phyloP scores from a whole-genome alignment of 2,329 filamentous ascomycete species.

The Trichothecium sympodiale region DNA sequence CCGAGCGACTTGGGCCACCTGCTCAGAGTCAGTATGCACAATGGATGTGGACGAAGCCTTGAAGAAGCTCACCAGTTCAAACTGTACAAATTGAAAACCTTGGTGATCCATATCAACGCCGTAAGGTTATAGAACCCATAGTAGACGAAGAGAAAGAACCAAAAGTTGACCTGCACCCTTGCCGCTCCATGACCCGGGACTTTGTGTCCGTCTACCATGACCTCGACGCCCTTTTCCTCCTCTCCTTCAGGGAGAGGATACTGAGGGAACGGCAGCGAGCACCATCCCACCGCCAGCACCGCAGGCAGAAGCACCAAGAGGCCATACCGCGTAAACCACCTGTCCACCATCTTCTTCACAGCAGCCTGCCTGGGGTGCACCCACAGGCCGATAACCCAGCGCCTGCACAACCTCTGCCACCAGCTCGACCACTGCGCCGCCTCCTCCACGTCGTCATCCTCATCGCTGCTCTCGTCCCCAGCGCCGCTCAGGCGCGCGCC shows the following conservation, averaged over 20 bases:
- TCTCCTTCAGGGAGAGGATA: conserved; percentile 40
- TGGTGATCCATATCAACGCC: conserved; percentile 60
- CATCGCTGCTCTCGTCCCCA: conserved; percentile 18
- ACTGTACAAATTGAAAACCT: conserved; percentile 60
- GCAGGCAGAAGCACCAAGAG: conserved; percentile 52
- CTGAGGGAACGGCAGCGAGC: conserved; percentile 53
- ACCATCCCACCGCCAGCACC: conserved; percentile 51
- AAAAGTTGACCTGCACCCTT: conserved; percentile 55
- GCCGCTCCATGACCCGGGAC: conserved; percentile 52
- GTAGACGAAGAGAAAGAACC: conserved; percentile 61
- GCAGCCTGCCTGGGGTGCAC: conserved; percentile 47
- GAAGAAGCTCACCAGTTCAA: conserved; percentile 46
- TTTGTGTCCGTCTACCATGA: conserved; percentile 23
- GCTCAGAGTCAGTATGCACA: conserved; percentile 1
- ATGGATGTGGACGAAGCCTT: conserved; percentile 5
- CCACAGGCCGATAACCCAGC: conserved; percentile 41
- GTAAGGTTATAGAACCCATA: conserved; percentile 60
- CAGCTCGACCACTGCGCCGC: conserved; percentile 8
- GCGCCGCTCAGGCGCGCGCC: conserved; percentile 28
- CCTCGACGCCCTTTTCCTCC: conserved; percentile 16
- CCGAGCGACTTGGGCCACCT: conserved; percentile 53
- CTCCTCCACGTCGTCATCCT: conserved; percentile 10
- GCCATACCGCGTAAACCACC: conserved; percentile 53
- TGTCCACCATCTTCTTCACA: conserved; percentile 46
- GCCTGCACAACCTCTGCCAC: conserved; percentile 23